A percentile compares a stretch with the other conserved stretches of the same genome.
Evolutionary conservation across 371 early-diverging fungal species (phyloP).

Genomic region (Lichtheimia ornata): DNA sequence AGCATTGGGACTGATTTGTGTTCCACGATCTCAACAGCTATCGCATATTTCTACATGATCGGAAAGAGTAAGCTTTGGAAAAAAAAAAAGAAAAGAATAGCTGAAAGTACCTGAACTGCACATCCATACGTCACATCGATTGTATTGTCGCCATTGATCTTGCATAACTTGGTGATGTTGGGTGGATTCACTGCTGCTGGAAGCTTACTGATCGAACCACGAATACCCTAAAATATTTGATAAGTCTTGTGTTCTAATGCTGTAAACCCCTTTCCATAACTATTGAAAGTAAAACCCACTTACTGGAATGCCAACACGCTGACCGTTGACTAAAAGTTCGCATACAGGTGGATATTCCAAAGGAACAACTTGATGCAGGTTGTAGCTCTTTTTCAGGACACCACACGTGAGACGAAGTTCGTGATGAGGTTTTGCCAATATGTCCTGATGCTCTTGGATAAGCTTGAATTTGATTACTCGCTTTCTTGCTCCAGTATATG

Average conservation of each 20-base stretch:
- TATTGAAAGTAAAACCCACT: background rate
- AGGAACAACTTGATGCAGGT: no score
- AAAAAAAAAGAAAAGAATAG: background rate
- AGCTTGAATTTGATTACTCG: no score
- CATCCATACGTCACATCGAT: conserved; percentile 63
- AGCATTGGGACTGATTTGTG: conserved; percentile 41
- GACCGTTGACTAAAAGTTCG: conserved; percentile 43
- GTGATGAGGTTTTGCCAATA: no score
- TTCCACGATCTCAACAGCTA: conserved; percentile 46
- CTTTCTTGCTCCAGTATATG: no score
- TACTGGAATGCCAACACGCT: conserved; percentile 43
- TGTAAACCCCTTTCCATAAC: background rate
- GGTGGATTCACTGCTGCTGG: conserved; percentile 60
- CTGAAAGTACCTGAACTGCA: conserved; percentile 39
- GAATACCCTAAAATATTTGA: conserved; percentile 35
- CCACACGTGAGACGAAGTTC: no score
- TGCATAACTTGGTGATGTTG: conserved; percentile 52
- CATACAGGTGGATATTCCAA: conserved; percentile 23
- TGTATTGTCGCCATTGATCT: conserved; percentile 34
- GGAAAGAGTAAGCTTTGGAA: background rate
- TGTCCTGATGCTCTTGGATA: no score
- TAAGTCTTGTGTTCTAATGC: background rate
- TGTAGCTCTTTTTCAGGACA: no score
- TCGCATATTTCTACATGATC: conserved; percentile 41
- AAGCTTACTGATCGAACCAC: conserved; percentile 63